These are phyloP conservation scores for Magnolia officinalis DNA, from an alignment of 164 flowering plant species.

Conservation along the genomic window DNA sequence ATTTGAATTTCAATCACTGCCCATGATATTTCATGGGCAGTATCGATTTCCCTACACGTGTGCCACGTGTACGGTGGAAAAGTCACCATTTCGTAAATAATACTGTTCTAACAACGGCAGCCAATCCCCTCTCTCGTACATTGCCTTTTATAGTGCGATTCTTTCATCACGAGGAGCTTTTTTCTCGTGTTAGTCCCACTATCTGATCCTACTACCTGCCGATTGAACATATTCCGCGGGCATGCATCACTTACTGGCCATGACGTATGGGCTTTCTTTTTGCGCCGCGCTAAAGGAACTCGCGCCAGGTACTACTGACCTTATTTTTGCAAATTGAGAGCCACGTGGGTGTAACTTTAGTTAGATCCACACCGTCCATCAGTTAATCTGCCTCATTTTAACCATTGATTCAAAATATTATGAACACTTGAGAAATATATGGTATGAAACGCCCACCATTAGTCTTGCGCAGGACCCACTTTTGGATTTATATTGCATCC, in stretches of 20 bases:
- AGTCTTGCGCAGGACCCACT: too few species aligned
- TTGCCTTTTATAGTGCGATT: conserved; percentile 14
- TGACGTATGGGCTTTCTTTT: neutral
- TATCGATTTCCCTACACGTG: neutral
- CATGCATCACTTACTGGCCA: neutral
- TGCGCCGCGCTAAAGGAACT: too few species aligned
- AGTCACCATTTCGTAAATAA: neutral
- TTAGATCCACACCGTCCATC: too few species aligned
- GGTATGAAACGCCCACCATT: too few species aligned
- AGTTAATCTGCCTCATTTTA: too few species aligned
- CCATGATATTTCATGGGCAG: neutral
- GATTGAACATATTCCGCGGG: neutral
- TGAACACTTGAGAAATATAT: too few species aligned
- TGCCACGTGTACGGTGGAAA: neutral
- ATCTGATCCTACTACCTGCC: neutral
- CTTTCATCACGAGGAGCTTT: conserved; percentile 26
- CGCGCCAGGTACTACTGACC: too few species aligned
- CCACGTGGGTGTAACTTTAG: too few species aligned
- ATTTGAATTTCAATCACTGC: neutral
- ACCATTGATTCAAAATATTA: too few species aligned
- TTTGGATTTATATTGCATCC: too few species aligned
- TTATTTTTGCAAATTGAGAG: too few species aligned
- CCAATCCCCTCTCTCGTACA: neutral
- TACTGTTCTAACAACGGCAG: neutral
- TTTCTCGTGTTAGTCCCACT: neutral